Evolutionary conservation across 306 rosid genomes (phyloP).

Genomic region (Prunus persica): DNA sequence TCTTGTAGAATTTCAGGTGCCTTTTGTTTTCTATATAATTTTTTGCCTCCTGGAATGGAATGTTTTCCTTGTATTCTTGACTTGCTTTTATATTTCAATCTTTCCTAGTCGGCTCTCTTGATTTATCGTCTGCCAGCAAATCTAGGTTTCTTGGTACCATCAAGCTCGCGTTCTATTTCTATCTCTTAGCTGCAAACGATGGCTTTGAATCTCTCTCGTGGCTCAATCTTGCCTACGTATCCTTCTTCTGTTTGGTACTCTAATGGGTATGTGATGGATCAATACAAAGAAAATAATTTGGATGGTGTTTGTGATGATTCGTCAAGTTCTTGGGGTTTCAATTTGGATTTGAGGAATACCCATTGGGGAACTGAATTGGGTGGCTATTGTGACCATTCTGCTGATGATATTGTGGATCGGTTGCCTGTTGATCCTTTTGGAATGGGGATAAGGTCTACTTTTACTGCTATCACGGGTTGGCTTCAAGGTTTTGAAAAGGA

Average conservation of each 20-base stretch:
- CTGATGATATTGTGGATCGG: conserved; percentile 48
- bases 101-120: not conserved
- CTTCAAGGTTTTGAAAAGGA: conserved; percentile 36
- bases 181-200: not conserved
- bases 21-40: not conserved
- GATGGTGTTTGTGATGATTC: conserved; percentile 14
- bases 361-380: conserved; percentile 21
- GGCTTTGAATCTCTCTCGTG: conserved; percentile 34
- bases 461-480: conserved; percentile 50
- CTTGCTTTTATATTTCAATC: not conserved
- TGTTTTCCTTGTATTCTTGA: not conserved
- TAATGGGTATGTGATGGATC: conserved; percentile 30
- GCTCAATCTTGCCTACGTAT: conserved; percentile 11
- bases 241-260: conserved; percentile 12
- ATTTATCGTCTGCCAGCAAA: not conserved
- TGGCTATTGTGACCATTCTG: conserved; percentile 21
- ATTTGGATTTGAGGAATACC: conserved; percentile 21
- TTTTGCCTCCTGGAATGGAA: not conserved
- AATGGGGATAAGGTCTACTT: conserved; percentile 45
- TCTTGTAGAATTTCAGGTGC: conserved; percentile 14
- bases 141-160: conserved; percentile 11
- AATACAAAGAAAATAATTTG: conserved; percentile 13
- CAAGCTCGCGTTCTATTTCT: conserved; percentile 13
- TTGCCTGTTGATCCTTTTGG: conserved; percentile 72
- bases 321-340: conserved; percentile 19